Base-by-base conservation (phyloP, 768 basidiomycete species). In the Strobilomyces confusus region DNA sequence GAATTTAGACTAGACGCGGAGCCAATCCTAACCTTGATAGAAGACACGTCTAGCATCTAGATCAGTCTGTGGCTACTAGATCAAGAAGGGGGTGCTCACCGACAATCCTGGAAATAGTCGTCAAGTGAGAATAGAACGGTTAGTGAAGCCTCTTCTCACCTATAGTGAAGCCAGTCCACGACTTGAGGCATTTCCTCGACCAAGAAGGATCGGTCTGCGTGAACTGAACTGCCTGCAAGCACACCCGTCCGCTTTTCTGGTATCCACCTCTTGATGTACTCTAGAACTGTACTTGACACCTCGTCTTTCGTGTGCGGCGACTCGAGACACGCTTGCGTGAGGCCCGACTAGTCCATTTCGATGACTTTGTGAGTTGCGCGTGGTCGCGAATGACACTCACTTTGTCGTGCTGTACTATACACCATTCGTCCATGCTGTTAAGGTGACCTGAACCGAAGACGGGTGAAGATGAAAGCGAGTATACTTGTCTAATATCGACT, bases 171-270 rank as follows among this genome's bases (percentile, higher is more conserved):
- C 81, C 84, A 88, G 42, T 92, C 80, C 19, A 86, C 70, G 15
- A 95, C 68, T 49, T 83, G 80, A 1, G 90, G 89, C 92, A 97
- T 94, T 49, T 89, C 80, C 63, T 82, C 81, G 4, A 73, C 75
- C 25, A 93, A 73, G 65, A 93, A 93, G 4, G 73, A 69, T 49
- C 80, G 77, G 69, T 97, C 93, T 1, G 81, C 82, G 64, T 97
- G 91, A 3, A 95, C 89, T 12, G 90, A 88, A 63, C 79, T 95
- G 14, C 94, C 94, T 6, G 94, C 91, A n/a, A 93, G 78, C 9
- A 91, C 77, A 2, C 79, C 91, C 7, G 70, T 73, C 34, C 77
- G 72, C 54, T 74, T 73, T 15, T 77, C 67, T 13, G 94, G 93
- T 33, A 97, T 75, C 91, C 93, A 92, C 64, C 79, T 82, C 71